Evolutionary conservation across 1,284 basidiomycete genomes (phyloP).

Genomic region (Marasmius oreades): DNA sequence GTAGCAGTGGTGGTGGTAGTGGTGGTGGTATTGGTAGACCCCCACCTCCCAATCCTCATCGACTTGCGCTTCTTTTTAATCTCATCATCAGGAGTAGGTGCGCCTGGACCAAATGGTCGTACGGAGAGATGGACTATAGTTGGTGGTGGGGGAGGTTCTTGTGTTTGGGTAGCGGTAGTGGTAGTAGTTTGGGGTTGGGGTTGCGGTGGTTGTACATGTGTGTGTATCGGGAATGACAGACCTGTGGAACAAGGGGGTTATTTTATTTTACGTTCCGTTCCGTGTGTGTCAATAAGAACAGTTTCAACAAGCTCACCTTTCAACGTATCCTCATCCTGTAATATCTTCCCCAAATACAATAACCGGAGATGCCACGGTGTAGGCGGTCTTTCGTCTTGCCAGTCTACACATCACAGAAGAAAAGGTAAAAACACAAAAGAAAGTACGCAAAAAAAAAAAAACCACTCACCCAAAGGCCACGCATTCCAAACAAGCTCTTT

Average conservation of each 20-base stretch:
- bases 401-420: constrained; percentile 44
- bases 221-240: constrained; percentile 46
- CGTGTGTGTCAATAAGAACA: too few species aligned
- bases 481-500: constrained; percentile 85
- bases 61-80: constrained; percentile 2
- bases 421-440: constrained; percentile 14
- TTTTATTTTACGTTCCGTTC: too few species aligned
- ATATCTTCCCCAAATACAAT: constrained; percentile 77
- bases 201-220: too few species aligned
- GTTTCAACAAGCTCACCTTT: too few species aligned
- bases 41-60: background rate
- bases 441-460: constrained; percentile 16
- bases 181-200: constrained; percentile 19
- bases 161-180: too few species aligned
- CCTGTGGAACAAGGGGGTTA: too few species aligned
- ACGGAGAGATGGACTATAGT: constrained; percentile 84
- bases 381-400: constrained; percentile 78
- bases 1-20: too few species aligned
- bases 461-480: constrained; percentile 70
- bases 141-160: constrained; percentile 32
- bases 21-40: too few species aligned
- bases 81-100: constrained; percentile 36
- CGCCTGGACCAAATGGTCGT: constrained; percentile 45
- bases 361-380: constrained; percentile 77
- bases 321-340: constrained; percentile 81